phyloP scores from a whole-genome alignment of 306 rosid genomes.

The Argentina anserina region DNA sequence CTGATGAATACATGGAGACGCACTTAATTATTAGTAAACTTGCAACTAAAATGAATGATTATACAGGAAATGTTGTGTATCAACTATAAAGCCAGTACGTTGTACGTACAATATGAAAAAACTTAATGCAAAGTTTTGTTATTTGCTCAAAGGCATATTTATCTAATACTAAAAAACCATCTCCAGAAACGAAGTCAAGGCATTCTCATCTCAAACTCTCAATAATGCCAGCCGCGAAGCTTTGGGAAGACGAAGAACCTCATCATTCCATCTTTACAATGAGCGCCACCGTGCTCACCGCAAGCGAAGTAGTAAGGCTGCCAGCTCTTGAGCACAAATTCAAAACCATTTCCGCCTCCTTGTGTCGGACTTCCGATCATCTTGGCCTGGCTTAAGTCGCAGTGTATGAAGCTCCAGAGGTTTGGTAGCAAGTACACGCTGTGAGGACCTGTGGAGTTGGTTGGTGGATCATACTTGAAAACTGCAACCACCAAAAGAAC shows the following conservation, averaged over 20 bases:
- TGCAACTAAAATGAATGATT: too few species aligned
- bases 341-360: conserved; percentile 55
- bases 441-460: conserved; percentile 38
- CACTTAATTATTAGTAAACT: too few species aligned
- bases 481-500: conserved; percentile 31
- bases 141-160: too few species aligned
- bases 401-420: conserved; percentile 40
- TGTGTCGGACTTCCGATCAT: conserved; percentile 35
- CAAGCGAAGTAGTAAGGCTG: conserved; percentile 61
- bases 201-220: conserved; percentile 15
- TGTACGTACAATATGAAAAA: too few species aligned
- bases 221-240: conserved; percentile 31
- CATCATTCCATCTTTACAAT: conserved; percentile 65
- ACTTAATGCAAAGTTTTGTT: too few species aligned
- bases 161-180: too few species aligned
- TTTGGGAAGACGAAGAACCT: conserved; percentile 55
- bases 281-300: conserved; percentile 50
- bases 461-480: conserved; percentile 71
- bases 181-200: too few species aligned
- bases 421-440: conserved; percentile 54
- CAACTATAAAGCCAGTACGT: too few species aligned
- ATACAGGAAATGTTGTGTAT: too few species aligned
- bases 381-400: conserved; percentile 46
- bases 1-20: too few species aligned
- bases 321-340: conserved; percentile 46